Base-by-base conservation (phyloP, 2,329 filamentous ascomycete species). In the Emergomyces africanus region DNA sequence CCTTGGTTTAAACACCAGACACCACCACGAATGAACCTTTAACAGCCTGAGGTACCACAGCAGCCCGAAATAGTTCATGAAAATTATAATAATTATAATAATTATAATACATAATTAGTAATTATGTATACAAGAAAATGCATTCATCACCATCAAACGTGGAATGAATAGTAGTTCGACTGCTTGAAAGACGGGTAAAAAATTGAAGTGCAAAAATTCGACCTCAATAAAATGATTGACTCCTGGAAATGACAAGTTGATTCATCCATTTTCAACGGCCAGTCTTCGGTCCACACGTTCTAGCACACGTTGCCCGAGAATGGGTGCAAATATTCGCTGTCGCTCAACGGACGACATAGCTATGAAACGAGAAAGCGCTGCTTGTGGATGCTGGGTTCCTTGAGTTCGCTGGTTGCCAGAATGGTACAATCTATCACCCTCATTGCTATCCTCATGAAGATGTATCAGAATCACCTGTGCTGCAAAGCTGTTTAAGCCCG, bases 401-500 rank as follows among this genome's bases (percentile, higher is more conserved):
- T 33, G 25, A 18, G 4, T 39, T n/a, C 8, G 9, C 33, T 28
- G 1, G 23, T 10, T 25, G 9, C 18, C 30, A 42, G 37, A 55
- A 55, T 33, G 10, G 23, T 33, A 5, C n/a, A 33, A 55, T 33
- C 1, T 39, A 33, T 39, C 12, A 2, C 5, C 33, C 20, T 20
- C 28, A 25, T 54, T n/a, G 3, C 14, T 20, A 25, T 41, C 14
- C 20, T 15, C 39, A 42, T 12, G n/a, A 9, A 8, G 8, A 20
- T 44, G 28, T n/a, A 39, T 74, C 39, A 88, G 71, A 1, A 89
- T 75, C 10, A 77, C 75, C 68, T 90, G 87, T 2, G 88, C 87
- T 2, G 86, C 87, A 68, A 83, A 89, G 0, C 82, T 79, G 69
- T 91, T 90, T 67, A 90, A 70, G 0, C 88, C 88, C 1, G 80